Evolutionary conservation across 371 early-diverging fungal species (phyloP).

Genomic region (Lichtheimia ornata): DNA sequence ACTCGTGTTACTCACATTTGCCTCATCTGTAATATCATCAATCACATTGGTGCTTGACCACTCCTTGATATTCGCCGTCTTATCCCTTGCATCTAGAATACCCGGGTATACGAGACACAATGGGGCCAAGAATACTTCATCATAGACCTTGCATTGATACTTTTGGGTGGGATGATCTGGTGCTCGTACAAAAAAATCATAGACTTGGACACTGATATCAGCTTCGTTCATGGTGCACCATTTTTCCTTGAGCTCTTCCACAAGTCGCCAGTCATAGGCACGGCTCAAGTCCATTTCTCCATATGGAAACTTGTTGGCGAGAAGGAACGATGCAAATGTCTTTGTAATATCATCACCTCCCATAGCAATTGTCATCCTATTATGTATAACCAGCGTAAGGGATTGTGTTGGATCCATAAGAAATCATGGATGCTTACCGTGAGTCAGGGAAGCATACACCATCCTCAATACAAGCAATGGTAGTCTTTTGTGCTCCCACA

Average conservation of each 20-base stretch:
- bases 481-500: slow-evolving; percentile 89
- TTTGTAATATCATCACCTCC: slow-evolving; percentile 89
- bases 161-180: slow-evolving; percentile 72
- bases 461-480: slow-evolving; percentile 83
- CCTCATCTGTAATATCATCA: slow-evolving; percentile 41
- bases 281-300: slow-evolving; percentile 60
- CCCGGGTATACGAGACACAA: slow-evolving; percentile 63
- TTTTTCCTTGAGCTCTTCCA: slow-evolving; percentile 76
- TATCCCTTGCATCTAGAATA: slow-evolving; percentile 32
- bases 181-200: slow-evolving; percentile 77
- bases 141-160: slow-evolving; percentile 84
- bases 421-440: slow-evolving; percentile 24
- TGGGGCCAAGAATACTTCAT: slow-evolving; percentile 83
- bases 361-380: slow-evolving; percentile 42
- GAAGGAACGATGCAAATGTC: slow-evolving; percentile 68
- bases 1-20: slow-evolving; percentile 21
- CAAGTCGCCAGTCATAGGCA: slow-evolving; percentile 69
- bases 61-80: slow-evolving; percentile 14
- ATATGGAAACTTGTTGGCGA: slow-evolving; percentile 77
- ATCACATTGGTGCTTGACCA: slow-evolving; percentile 29
- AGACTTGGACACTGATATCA: slow-evolving; percentile 79
- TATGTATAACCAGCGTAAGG: slow-evolving; percentile 5
- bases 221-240: slow-evolving; percentile 83
- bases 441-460: slow-evolving; percentile 78
- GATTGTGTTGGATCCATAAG: neutral